Base-by-base conservation (phyloP, 257 asterid genomes). In the Fraxinus americana region DNA sequence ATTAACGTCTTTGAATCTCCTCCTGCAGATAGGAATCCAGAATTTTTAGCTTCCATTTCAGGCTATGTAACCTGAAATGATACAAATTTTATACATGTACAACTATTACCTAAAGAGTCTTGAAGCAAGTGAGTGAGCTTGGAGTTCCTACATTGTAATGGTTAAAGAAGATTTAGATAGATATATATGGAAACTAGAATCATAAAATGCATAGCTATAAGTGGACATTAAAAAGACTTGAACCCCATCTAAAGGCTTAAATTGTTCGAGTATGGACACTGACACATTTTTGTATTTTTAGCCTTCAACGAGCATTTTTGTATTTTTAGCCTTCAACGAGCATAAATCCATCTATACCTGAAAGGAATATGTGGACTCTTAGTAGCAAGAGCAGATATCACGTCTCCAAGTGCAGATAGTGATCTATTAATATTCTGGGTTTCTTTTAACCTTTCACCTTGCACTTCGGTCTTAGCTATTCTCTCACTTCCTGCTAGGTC, bases 81-180 rank as follows among this genome's bases (percentile, higher is more conserved):
- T 8, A 39, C 13, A 39, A 39, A 39, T 39, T 39, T 39, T 39
- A 39, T 39, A 0, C 45, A 39, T 39, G 9, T 8, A 39, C 17
- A 43, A 43, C 17, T 43, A 43, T 43, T 43, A 43, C 99, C 99
- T 86, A 96, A 80, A 4, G 99, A 96, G 87, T 96, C 98, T 86
- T 93, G 99, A 81, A 96, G 99, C 90, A 96, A 84, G 87, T 96
- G 99, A 39, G 98, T 96, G 85, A 96, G 98, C 84, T 92, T 96
- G 39, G 99, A 96, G 85, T 96, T 93, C 94, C 99, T 93, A 74
- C 79, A 82, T 73, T 83, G 50, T 54, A 54, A 78, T 35, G 54
- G 34, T 77, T 35, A 71, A 30, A 75, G 67, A 35, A 75, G 29
- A 19, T 65, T 83, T 70, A 83, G 81, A 78, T 35, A 68, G 75